Conservation (phyloP, 2,329 filamentous ascomycete genomes). For the Aschersonia sp. region DNA sequence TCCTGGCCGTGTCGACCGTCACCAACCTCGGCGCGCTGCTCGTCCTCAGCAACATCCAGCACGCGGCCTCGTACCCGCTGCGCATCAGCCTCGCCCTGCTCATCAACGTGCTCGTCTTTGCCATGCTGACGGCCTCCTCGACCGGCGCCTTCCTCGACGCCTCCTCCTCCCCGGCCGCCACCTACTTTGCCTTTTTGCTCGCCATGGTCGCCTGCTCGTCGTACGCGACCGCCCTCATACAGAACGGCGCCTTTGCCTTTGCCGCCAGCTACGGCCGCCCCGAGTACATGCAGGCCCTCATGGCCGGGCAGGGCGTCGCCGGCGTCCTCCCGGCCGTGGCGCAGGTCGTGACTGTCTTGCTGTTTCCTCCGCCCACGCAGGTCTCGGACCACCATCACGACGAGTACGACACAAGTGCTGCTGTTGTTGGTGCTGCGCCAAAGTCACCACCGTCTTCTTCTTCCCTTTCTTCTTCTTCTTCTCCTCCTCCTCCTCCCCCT, state of each 20-base stretch:
- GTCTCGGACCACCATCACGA: conserved; percentile 9
- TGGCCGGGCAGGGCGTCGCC: conserved; percentile 85
- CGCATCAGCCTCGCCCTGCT: conserved; percentile 66
- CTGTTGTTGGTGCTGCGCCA: conserved; percentile 3
- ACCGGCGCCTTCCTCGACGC: conserved; percentile 53
- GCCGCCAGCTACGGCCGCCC: conserved; percentile 70
- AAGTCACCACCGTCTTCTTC: no score
- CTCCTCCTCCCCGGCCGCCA: conserved; percentile 30
- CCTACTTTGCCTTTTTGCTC: conserved; percentile 72
- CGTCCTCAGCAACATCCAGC: conserved; percentile 66
- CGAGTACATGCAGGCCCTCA: conserved; percentile 91
- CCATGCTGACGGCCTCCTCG: conserved; percentile 68
- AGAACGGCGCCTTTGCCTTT: conserved; percentile 91
- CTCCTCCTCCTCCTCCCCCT: no score
- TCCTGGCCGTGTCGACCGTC: conserved; percentile 72
- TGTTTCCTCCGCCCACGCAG: conserved; percentile 23
- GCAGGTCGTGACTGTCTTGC: conserved; percentile 72
- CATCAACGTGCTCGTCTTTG: conserved; percentile 66
- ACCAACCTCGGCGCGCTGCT: conserved; percentile 68
- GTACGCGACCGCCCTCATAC: conserved; percentile 68
- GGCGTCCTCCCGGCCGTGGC: conserved; percentile 80
- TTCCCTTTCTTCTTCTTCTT: no score
- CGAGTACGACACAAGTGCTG: conserved; percentile 2
- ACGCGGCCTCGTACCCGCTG: conserved; percentile 71
- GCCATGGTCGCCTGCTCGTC: conserved; percentile 68